Percentiles rank a stretch among this genome's conserved stretches.
Evolutionary conservation across 139 green algal genomes (phyloP).

Genomic region (Chlorella sp.): DNA sequence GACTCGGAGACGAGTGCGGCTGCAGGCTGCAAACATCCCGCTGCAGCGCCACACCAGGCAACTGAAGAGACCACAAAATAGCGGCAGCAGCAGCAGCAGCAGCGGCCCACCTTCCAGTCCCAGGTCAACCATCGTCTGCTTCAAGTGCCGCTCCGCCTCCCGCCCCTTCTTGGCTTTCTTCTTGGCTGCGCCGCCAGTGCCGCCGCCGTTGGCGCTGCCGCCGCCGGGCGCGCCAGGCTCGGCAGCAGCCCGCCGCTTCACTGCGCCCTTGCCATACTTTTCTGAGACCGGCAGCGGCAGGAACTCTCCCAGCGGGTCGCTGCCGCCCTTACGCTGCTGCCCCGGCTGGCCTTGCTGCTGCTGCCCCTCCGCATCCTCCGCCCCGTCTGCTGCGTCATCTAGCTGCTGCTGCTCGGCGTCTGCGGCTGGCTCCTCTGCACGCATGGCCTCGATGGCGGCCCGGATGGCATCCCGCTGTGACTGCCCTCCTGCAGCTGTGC

Average conservation of each 20-base stretch:
- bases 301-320: slow-evolving; percentile 49
- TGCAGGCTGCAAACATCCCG: too few relatives aligned
- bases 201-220: slow-evolving; percentile 7
- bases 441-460: slow-evolving; percentile 42
- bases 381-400: not conserved
- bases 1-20: too few relatives aligned
- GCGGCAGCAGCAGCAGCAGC: not conserved
- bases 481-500: not conserved
- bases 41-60: too few relatives aligned
- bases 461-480: slow-evolving; percentile 23
- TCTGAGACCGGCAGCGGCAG: slow-evolving; percentile 58
- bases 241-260: slow-evolving; percentile 1
- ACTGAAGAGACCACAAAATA: not conserved
- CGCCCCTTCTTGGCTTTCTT: slow-evolving; percentile 1
- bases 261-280: slow-evolving; percentile 34
- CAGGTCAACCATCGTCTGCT: slow-evolving; percentile 32
- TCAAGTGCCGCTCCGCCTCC: not conserved
- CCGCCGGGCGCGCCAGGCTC: too few relatives aligned
- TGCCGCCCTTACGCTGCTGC: not conserved
- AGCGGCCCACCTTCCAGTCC: slow-evolving; percentile 31
- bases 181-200: not conserved
- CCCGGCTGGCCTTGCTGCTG: not conserved
- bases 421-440: not conserved
- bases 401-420: not conserved
- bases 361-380: not conserved